Evolutionary conservation across 2,329 filamentous ascomycete genomes (phyloP), one percentile per base, ranked within the genome.

Genomic region (Talaromyces sp.): DNA sequence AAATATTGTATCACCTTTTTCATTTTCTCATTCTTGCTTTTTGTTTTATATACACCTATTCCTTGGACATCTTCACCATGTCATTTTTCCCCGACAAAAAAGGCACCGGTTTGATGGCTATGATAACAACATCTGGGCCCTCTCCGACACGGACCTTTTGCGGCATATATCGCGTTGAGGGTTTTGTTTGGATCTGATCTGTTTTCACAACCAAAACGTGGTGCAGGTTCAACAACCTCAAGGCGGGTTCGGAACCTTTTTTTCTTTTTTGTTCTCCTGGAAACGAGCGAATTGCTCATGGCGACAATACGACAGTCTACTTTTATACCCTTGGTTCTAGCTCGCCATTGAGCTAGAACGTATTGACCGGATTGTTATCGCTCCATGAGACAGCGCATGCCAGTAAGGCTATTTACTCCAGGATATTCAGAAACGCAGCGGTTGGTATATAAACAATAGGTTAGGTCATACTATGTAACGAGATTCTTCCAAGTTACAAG

Each of bases 181-280:
- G 79, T 53, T 64, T 61, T 80, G 81, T 78, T 84, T 85, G 85
- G 82, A 85, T 83, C 84, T 85, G 83, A 88, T 83, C 82, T 88
- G 85, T 88, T 90, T 61, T 90, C 88, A 82, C 86, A 90, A 91
- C 87, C 84, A 89, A 90, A 90, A 89, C 85, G 60, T 61, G 56
- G 87, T 83, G 66, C 79, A 81, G 87, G 85, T 88, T 90, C 87
- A 90, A 90, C 87, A 72, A 65, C 66, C 69, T 71, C 69, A 87
- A 85, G 83, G 81, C 82, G 81, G 80, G 80, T 80, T 74, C 79
- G 26, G 43, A 46, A 46, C 43, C 43, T 19, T 46, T 46, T 46
- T 21, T 46, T 46, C 21, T 21, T 8, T 46, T 21, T 24, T 19
- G 7, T 46, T 46, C 9, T 46, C n/a, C 43, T 46, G 43, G 43